A percentile compares a stretch with the other conserved stretches of the same genome.
phyloP scores from a whole-genome alignment of 1,284 basidiomycete species.

The Cryptococcus sp. region DNA sequence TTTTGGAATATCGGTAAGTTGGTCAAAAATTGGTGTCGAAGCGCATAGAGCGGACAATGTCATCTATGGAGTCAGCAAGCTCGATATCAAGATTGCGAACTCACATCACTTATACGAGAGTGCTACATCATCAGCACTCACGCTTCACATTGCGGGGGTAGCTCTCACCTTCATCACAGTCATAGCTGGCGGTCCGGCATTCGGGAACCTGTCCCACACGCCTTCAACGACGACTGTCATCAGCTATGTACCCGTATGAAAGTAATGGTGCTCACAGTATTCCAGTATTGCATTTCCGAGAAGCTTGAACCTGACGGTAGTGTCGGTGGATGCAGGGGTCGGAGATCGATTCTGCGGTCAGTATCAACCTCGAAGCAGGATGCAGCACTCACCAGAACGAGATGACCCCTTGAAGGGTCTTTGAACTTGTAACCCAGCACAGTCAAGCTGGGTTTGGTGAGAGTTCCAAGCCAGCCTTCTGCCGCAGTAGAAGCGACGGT shows the following conservation, averaged over 20 bases:
- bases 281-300: constrained; percentile 29
- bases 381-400: constrained; percentile 16
- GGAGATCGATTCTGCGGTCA: constrained; percentile 3
- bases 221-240: constrained; percentile 20
- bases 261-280: constrained; percentile 20
- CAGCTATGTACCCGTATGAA: too few relatives aligned
- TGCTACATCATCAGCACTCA: constrained; percentile 1
- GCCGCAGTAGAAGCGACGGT: not conserved
- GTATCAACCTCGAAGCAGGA: not conserved
- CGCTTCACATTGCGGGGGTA: not conserved
- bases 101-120: constrained; percentile 13
- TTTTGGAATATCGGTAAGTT: constrained; percentile 8
- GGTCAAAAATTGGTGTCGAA: constrained; percentile 9
- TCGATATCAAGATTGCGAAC: not conserved
- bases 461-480: constrained; percentile 8
- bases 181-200: constrained; percentile 16
- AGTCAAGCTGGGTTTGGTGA: constrained; percentile 6
- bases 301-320: constrained; percentile 21
- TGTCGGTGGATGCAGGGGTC: constrained; percentile 3
- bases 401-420: constrained; percentile 8
- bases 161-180: constrained; percentile 23
- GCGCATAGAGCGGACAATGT: constrained; percentile 7
- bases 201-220: constrained; percentile 18
- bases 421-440: constrained; percentile 30
- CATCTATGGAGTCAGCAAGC: constrained; percentile 1